Evolutionary conservation across 1,284 basidiomycete species (phyloP).

Genomic region (Ceratobasidium sp.): DNA sequence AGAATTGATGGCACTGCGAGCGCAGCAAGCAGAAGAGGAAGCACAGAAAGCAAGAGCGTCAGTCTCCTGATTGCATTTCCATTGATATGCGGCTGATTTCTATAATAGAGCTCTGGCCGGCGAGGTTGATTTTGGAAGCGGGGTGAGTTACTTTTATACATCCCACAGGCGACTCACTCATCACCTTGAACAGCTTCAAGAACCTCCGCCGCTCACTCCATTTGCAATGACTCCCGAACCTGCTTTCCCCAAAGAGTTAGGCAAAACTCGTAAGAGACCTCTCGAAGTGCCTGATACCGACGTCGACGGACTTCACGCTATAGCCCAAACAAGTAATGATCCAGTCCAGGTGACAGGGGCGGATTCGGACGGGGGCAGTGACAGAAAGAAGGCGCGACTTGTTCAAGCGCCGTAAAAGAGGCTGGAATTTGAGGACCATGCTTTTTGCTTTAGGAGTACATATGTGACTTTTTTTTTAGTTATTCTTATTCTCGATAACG

Average conservation of each 20-base stretch:
- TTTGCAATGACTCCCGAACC: not conserved
- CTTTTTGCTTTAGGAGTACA: too few species aligned
- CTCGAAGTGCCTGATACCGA: constrained; percentile 40
- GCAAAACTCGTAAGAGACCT: constrained; percentile 38
- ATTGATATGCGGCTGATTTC: not conserved
- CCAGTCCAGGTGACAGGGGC: not conserved
- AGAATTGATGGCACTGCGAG: constrained; percentile 31
- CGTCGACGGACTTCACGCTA: constrained; percentile 29
- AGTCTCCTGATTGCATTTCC: not conserved
- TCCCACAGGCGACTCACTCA: not conserved
- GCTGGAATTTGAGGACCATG: too few species aligned
- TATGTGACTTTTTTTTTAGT: too few species aligned
- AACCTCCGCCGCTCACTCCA: constrained; percentile 24
- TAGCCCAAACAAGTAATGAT: constrained; percentile 10
- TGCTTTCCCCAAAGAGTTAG: not conserved
- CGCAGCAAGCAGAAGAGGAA: constrained; percentile 30
- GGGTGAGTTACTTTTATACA: not conserved
- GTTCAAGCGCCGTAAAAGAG: not conserved
- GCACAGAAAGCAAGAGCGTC: constrained; percentile 18
- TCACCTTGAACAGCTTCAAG: not conserved
- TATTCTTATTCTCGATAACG: too few species aligned
- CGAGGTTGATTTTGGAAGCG: not conserved
- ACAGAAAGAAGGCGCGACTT: constrained; percentile 19
- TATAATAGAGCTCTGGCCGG: not conserved
- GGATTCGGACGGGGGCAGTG: not conserved